Evolutionary conservation across 495 filamentous ascomycete species (phyloP).

Genomic region (Hypoxylon fuscum): DNA sequence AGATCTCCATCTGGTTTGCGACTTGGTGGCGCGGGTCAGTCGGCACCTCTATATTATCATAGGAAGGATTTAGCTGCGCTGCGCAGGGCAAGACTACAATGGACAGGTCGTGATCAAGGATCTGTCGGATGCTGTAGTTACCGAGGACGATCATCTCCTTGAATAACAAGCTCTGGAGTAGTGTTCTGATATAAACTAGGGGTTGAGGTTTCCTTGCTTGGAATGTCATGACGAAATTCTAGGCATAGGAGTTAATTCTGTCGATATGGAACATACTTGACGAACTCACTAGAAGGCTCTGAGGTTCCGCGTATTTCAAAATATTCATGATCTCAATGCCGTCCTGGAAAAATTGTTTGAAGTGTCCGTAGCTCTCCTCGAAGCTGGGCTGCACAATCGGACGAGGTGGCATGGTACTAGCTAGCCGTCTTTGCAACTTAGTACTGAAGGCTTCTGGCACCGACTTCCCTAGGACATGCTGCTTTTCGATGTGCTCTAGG

Average conservation of each 20-base stretch:
- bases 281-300: slow-evolving; percentile 68
- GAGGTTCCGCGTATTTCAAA: slow-evolving; percentile 71
- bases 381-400: slow-evolving; percentile 82
- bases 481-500: slow-evolving; percentile 62
- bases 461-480: slow-evolving; percentile 67
- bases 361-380: slow-evolving; percentile 73
- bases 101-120: slow-evolving; percentile 81
- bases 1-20: slow-evolving; percentile 79
- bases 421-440: slow-evolving; percentile 87
- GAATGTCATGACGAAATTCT: slow-evolving; percentile 76
- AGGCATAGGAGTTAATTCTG: slow-evolving; percentile 4
- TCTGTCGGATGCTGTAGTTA: slow-evolving; percentile 70
- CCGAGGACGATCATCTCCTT: slow-evolving; percentile 72
- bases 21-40: slow-evolving; percentile 80
- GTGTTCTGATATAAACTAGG: slow-evolving; percentile 81
- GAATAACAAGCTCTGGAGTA: slow-evolving; percentile 81
- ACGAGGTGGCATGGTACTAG: slow-evolving; percentile 91
- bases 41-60: slow-evolving; percentile 78
- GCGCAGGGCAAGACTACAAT: slow-evolving; percentile 78
- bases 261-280: slow-evolving; percentile 13
- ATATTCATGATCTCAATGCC: slow-evolving; percentile 73
- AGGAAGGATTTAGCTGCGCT: slow-evolving; percentile 73
- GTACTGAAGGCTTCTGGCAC: slow-evolving; percentile 84
- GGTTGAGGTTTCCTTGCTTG: slow-evolving; percentile 83
- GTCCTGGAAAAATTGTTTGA: slow-evolving; percentile 77